Base-by-base conservation (phyloP, 164 flowering plant genomes). In the Buxus sempervirens region DNA sequence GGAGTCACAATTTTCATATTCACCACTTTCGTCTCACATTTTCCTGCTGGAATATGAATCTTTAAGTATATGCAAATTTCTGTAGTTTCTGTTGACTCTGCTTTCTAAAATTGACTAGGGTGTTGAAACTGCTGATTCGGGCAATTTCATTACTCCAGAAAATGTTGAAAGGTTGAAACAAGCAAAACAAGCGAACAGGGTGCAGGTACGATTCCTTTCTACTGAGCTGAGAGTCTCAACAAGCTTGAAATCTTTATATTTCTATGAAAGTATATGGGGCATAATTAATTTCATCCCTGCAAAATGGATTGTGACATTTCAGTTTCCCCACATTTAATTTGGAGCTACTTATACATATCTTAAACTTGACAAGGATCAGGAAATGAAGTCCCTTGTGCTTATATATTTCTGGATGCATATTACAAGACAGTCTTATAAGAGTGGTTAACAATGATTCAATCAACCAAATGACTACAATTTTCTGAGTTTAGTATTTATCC, bases 151-250 rank as follows among this genome's bases (percentile, higher is more conserved):
- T 56, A 95, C 98, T 26, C 82, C 86, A 26, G 86, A 86, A 73
- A 95, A 95, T 67, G 68, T 88, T 64, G 96, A 90, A 74, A 87
- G 97, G 81, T 87, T 95, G 28, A 73, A 84, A 62, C 97, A 87
- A 80, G 98, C 97, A 58, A 88, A 81, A 81, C 88, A 87, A 82
- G 92, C 96, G 36, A 85, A 92, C 71, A 79, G 88, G 69, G 96
- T 92, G 62, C 98, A 95, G 95, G 98, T 90, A 77, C 59, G 70
- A 49, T 61, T 62, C 62, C 21, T 58, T 15, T 20, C 58, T 45
- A 27, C 14, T 9, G 24, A 25, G 42, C n/a, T 20, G 22, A 10
- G 55, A 22, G 36, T 23, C 0, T 18, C 24, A 66, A 15, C 22
- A 42, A n/a, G n/a, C 4, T 21, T 62, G 13, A 10, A 45, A 45